Evolutionary conservation across 352 stramenopile species (phyloP), one percentile per base, ranked within the genome.

Genomic region (Thraustochytrium sp.): DNA sequence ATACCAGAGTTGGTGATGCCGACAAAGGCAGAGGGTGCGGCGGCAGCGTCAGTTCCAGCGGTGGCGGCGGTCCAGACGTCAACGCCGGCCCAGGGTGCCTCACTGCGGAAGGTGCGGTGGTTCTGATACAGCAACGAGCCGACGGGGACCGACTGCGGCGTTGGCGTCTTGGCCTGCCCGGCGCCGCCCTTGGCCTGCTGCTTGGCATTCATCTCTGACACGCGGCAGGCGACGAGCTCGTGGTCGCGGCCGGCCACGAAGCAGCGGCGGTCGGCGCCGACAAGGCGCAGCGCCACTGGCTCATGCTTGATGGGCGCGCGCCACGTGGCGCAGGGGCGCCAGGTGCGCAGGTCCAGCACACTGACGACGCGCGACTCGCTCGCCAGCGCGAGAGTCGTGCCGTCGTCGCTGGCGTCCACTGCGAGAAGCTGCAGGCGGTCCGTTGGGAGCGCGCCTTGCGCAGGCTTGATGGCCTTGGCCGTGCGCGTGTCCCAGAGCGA

Each of bases 71-170:
- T 11, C 9, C 31, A 42, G 34, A 80, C 13, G 31, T 80, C 68
- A 29, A 80, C 26, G n/a, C 68, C 68, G 23, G 68, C 68, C 68
- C 68, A 80, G 4, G 53, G 13, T 5, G n/a, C 68, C 31, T 80
- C 68, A 44, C 68, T 80, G 49, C 68, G 68, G 31, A 80, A 80
- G 26, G 68, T 80, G 38, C 68, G 68, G 42, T 80, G 46, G 31
- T 80, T 80, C 46, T 80, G 68, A 26, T 80, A 38, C 36, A 80
- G 40, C 51, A 80, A 21, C 11, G 44, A 63, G 11, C 68, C 68
- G 13, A 44, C 40, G 1, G 62, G 62, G 21, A 65, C 68, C 9
- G 68, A 80, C 68, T 80, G 68, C 2, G 68, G 68, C 23, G 48
- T 64, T 3, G 23, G 18, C 34, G 48, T 80, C 1, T 48, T 53